Percentiles rank a stretch among this genome's conserved stretches.
Conservation (phyloP, 2,329 filamentous ascomycete species). For the Diaporthe sp. region DNA sequence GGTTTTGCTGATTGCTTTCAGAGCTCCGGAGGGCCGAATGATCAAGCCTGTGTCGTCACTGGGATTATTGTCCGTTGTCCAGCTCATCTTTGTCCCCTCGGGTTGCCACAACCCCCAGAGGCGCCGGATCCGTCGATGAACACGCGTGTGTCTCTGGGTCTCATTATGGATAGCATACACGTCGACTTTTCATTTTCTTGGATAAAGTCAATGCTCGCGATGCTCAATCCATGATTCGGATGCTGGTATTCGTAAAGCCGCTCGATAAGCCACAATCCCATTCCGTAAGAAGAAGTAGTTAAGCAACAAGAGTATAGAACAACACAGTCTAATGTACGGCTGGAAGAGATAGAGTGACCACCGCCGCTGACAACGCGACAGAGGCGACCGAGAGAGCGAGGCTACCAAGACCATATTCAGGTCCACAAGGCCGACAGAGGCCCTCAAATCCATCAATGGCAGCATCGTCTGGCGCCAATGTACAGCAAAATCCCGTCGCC, state of each 20-base stretch:
- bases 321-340: background rate
- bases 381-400: background rate
- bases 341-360: background rate
- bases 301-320: background rate
- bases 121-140: slow-evolving; percentile 20
- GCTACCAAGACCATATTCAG: background rate
- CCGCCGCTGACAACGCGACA: background rate
- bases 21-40: background rate
- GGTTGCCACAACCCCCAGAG: background rate
- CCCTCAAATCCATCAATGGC: background rate
- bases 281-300: background rate
- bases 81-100: background rate
- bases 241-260: too few relatives aligned
- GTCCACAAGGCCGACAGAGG: background rate
- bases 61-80: background rate
- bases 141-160: background rate
- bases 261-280: background rate
- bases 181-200: background rate
- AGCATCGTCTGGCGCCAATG: background rate
- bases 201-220: background rate
- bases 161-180: background rate
- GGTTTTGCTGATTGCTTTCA: background rate
- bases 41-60: background rate
- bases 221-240: too few relatives aligned
- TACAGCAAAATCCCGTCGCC: background rate